Percentiles rank a stretch among this genome's conserved stretches.
Conservation (phyloP, 306 rosid genomes). For the Ceratonia siliqua region DNA sequence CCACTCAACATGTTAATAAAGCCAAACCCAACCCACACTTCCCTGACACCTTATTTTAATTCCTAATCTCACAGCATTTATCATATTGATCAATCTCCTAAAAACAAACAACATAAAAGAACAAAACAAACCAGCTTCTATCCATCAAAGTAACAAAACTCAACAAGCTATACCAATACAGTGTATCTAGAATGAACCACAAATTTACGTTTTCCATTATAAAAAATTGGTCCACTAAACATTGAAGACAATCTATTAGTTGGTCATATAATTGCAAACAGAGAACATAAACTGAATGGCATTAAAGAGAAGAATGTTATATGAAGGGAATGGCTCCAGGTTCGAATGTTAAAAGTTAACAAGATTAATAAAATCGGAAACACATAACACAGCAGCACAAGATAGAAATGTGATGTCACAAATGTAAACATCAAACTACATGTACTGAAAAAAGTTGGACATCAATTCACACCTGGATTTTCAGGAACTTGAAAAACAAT, state of each 20-base stretch:
- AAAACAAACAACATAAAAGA: background rate
- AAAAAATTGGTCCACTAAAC: background rate
- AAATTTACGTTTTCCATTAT: background rate
- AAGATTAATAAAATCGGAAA: background rate
- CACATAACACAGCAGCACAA: background rate
- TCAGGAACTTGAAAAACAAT: background rate
- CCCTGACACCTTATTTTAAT: slow-evolving; percentile 54
- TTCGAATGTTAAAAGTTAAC: background rate
- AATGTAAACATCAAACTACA: background rate
- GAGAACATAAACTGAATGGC: background rate
- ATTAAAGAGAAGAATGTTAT: background rate
- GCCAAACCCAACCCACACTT: slow-evolving; percentile 70
- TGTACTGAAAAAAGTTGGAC: background rate
- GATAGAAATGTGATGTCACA: background rate
- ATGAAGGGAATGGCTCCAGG: background rate
- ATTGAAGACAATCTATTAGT: background rate
- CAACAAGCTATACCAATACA: background rate
- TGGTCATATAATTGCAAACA: background rate
- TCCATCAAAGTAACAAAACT: background rate
- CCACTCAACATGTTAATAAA: slow-evolving; percentile 79
- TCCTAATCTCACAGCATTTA: slow-evolving; percentile 27
- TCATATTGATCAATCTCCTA: background rate
- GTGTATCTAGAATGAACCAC: background rate
- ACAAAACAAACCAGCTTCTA: background rate
- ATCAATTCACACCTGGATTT: background rate